Conservation (phyloP, 495 filamentous ascomycete species). For the Astrothelium macrocarpum region DNA sequence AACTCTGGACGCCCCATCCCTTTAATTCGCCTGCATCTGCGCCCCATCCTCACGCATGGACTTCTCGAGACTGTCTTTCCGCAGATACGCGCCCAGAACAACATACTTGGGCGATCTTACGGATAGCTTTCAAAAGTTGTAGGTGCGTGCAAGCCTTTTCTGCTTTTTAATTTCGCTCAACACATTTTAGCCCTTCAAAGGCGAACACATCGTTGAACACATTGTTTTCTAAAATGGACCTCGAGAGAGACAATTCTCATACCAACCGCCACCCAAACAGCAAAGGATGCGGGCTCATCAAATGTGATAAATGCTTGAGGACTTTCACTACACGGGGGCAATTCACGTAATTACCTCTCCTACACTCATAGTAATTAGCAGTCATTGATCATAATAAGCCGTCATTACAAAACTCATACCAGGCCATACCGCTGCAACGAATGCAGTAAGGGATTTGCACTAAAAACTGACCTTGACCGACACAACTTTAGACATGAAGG, state of each 20-base stretch:
- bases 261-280: neutral
- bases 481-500: slow-evolving; percentile 9
- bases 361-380: neutral
- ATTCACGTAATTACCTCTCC: slow-evolving; percentile 3
- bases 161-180: neutral
- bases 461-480: slow-evolving; percentile 13
- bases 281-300: slow-evolving; percentile 7
- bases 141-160: neutral
- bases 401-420: slow-evolving; percentile 15
- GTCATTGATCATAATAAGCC: slow-evolving; percentile 6
- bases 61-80: neutral
- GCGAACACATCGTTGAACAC: neutral
- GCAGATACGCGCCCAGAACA: neutral
- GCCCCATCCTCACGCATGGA: neutral
- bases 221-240: neutral
- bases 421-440: slow-evolving; percentile 13
- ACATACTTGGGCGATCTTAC: neutral
- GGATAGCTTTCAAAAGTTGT: neutral
- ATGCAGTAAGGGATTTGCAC: slow-evolving; percentile 12
- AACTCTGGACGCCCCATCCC: too few species aligned
- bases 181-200: neutral
- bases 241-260: neutral
- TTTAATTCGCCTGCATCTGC: neutral
- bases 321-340: slow-evolving; percentile 7
- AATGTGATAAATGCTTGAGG: slow-evolving; percentile 6